Conservation (phyloP, 2,329 filamentous ascomycete genomes). For the Fusarium stilboides region DNA sequence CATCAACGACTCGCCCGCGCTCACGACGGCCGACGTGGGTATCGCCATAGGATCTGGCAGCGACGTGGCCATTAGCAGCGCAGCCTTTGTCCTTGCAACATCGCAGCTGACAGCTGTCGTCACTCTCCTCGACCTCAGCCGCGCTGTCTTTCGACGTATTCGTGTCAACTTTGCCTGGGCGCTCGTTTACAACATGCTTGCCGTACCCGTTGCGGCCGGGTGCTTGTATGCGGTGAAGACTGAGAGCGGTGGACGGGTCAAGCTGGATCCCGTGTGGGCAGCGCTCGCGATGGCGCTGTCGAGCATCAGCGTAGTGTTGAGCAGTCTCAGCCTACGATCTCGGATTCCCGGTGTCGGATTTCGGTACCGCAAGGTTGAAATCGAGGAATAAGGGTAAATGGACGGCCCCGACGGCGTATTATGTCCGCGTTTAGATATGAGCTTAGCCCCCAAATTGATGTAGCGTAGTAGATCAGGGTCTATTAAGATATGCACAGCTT, state of each 20-base stretch:
- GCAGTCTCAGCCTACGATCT: conserved; percentile 80
- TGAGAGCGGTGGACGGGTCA: conserved; percentile 67
- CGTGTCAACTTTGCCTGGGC: conserved; percentile 92
- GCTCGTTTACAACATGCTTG: conserved; percentile 82
- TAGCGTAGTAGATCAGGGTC: conserved; percentile 8
- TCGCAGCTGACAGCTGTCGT: conserved; percentile 79
- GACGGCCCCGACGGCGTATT: background rate
- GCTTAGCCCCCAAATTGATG: conserved; percentile 17
- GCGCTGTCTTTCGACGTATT: conserved; percentile 81
- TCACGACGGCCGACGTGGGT: conserved; percentile 84
- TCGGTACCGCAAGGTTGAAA: conserved; percentile 46
- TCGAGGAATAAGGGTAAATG: conserved; percentile 17
- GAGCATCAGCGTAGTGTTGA: conserved; percentile 89
- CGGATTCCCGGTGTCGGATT: conserved; percentile 62
- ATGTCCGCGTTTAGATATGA: conserved; percentile 26
- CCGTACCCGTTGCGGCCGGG: conserved; percentile 86
- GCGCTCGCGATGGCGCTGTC: conserved; percentile 93
- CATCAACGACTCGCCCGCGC: conserved; percentile 89
- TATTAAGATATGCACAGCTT: conserved; percentile 28
- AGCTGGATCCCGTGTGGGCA: conserved; percentile 87
- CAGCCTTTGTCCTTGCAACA: conserved; percentile 85
- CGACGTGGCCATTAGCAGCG: conserved; percentile 86
- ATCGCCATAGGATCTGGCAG: conserved; percentile 88
- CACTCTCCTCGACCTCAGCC: conserved; percentile 79
- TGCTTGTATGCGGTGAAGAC: conserved; percentile 75